Evolutionary conservation across 768 basidiomycete species (phyloP).

Genomic region (Leccinum truebloodii): DNA sequence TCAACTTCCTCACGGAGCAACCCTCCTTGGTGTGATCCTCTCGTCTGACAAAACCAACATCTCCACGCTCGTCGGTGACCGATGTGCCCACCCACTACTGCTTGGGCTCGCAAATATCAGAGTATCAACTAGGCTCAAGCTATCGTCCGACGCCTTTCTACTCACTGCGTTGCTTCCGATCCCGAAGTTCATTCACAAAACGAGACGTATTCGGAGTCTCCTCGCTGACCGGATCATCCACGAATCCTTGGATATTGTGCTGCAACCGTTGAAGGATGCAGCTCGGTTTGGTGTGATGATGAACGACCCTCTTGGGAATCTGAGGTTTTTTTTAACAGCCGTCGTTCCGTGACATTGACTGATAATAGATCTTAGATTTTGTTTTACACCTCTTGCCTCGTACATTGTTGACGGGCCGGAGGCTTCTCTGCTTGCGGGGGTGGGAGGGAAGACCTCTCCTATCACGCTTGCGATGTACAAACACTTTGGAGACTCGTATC

Average conservation of each 20-base stretch:
- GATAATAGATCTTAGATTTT: neutral
- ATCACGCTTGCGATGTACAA: neutral
- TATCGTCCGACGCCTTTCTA: neutral
- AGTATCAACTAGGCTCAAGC: neutral
- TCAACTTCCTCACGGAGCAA: neutral
- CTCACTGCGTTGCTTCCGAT: neutral
- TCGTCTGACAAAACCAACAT: neutral
- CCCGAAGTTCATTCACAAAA: neutral
- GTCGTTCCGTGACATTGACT: too few species aligned
- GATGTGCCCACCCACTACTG: neutral
- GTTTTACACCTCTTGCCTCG: neutral
- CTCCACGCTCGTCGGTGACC: neutral
- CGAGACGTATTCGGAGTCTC: neutral
- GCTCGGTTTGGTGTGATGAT: neutral
- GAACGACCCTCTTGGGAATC: neutral
- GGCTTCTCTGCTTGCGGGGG: neutral
- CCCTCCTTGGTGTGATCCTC: neutral
- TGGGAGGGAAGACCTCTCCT: neutral
- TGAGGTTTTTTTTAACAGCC: too few species aligned
- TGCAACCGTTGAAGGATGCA: neutral
- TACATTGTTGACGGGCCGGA: neutral
- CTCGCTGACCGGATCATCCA: neutral
- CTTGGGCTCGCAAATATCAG: neutral
- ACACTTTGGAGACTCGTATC: neutral
- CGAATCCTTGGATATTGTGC: neutral